phyloP scores from a whole-genome alignment of 345 rosid species.

The Eucalyptus virginea region DNA sequence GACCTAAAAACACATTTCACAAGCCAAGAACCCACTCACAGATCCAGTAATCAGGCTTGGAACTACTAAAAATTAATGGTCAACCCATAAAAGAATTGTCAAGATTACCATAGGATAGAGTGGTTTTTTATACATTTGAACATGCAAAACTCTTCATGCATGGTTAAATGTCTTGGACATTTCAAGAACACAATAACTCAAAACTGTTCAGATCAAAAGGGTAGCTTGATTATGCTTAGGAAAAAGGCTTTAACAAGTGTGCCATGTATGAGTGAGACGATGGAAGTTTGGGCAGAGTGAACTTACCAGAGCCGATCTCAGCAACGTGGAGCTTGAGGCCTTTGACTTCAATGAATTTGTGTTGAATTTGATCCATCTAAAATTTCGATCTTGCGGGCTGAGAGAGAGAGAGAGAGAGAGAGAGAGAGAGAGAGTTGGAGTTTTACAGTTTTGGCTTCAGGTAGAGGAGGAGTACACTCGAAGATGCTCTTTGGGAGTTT shows the following conservation, averaged over 20 bases:
- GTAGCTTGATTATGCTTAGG: not conserved
- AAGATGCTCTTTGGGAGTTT: too few relatives aligned
- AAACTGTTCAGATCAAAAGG: not conserved
- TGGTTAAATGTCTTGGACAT: not conserved
- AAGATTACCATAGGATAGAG: not conserved
- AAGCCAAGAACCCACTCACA: not conserved
- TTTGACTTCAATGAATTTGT: conserved; percentile 9
- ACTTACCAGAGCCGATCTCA: conserved; percentile 21
- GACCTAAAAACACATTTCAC: not conserved
- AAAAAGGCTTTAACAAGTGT: not conserved
- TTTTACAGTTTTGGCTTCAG: too few relatives aligned
- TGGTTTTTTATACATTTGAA: not conserved
- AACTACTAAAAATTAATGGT: not conserved
- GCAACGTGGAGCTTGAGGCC: conserved; percentile 39
- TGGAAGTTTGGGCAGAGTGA: not conserved
- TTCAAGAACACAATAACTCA: not conserved
- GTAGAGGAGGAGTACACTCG: too few relatives aligned
- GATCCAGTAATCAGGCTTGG: not conserved
- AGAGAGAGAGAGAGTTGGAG: not conserved
- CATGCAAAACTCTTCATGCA: not conserved
- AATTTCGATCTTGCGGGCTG: not conserved
- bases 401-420: not conserved
- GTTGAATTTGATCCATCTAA: conserved; percentile 29
- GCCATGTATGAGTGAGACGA: not conserved
- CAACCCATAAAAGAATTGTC: not conserved